Evolutionary conservation across 148 eudicot species (phyloP), one percentile per base, ranked within the genome.

Genomic region (Persicaria maculosa): DNA sequence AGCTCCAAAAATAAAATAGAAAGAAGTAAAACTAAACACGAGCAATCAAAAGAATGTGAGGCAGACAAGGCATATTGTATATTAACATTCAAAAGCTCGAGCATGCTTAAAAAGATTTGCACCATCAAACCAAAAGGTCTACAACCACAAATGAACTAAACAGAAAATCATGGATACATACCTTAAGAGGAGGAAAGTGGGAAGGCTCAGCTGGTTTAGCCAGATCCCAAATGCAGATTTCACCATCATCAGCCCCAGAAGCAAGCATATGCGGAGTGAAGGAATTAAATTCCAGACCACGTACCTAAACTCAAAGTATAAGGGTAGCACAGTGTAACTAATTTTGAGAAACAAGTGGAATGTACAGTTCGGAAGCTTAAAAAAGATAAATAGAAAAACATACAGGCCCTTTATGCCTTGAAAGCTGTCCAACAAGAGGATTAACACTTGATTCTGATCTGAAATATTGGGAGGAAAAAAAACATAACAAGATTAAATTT

Each of bases 161-260:
- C 1, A 31, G 11, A 52, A 68, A 40, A 12, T 68, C 71, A 68
- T 40, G 47, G 14, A 12, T 40, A 6, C 78, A 77, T 84, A 90
- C 98, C 89, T 81, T 88, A 50, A 91, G 90, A 76, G 95, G 87
- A 58, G 96, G 96, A 83, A 82, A 88, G 76, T 85, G 91, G 5
- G 82, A 77, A 72, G 97, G 93, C 44, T 84, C 90, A 62, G 83
- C 72, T 22, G 93, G 97, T 76, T 83, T 80, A 57, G 88, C 77
- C 79, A 94, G 50, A 87, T 94, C 97, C 98, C 98, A 94, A 61
- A 94, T 84, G 82, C 90, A 89, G 5, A 93, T 93, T 80, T 94
- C 97, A 43, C 98, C 98, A 81, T 94, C 98, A 81, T 94, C 98
- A 64, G 97, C 98, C 61, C 98, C 98, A 82, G 98, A 89, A 73